These are phyloP conservation scores for Colletotrichum trifolii DNA, from an alignment of 2,329 filamentous ascomycete species.

Conservation along the genomic window DNA sequence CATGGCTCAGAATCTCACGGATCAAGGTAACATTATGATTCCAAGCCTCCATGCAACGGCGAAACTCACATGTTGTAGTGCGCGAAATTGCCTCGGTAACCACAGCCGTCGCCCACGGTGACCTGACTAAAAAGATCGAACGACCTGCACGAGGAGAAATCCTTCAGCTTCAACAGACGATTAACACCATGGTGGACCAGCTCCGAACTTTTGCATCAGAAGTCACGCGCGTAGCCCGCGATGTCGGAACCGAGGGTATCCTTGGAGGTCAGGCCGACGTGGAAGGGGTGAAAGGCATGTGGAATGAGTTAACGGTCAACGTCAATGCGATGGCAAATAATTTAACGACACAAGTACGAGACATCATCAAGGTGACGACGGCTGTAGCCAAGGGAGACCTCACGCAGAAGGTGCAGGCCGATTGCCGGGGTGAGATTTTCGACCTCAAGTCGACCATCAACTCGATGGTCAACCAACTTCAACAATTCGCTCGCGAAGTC, in stretches of 20 bases:
- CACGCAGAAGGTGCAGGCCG: slow-evolving; percentile 95
- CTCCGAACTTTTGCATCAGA: slow-evolving; percentile 85
- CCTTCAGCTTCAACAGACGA: slow-evolving; percentile 83
- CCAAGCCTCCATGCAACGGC: not conserved
- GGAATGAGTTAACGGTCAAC: slow-evolving; percentile 87
- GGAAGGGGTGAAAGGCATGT: slow-evolving; percentile 87
- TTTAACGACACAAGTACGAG: slow-evolving; percentile 88
- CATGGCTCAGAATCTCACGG: slow-evolving; percentile 85
- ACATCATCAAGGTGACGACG: slow-evolving; percentile 87
- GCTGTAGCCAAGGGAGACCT: slow-evolving; percentile 86
- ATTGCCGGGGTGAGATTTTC: slow-evolving; percentile 90
- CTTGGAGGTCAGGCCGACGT: slow-evolving; percentile 86
- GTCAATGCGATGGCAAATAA: slow-evolving; percentile 92
- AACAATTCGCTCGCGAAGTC: slow-evolving; percentile 96
- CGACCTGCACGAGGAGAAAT: slow-evolving; percentile 85
- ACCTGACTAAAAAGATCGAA: slow-evolving; percentile 86
- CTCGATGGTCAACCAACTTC: slow-evolving; percentile 97
- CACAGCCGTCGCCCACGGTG: slow-evolving; percentile 84
- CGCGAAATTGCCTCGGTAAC: slow-evolving; percentile 88
- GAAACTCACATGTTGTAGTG: slow-evolving; percentile 56
- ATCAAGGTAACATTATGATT: slow-evolving; percentile 65
- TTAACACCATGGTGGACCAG: slow-evolving; percentile 92
- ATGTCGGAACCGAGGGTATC: slow-evolving; percentile 87
- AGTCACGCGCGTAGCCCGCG: slow-evolving; percentile 83
- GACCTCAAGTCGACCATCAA: slow-evolving; percentile 99